Conservation (phyloP, 768 basidiomycete genomes). For the Gelatoporia subvermispora region DNA sequence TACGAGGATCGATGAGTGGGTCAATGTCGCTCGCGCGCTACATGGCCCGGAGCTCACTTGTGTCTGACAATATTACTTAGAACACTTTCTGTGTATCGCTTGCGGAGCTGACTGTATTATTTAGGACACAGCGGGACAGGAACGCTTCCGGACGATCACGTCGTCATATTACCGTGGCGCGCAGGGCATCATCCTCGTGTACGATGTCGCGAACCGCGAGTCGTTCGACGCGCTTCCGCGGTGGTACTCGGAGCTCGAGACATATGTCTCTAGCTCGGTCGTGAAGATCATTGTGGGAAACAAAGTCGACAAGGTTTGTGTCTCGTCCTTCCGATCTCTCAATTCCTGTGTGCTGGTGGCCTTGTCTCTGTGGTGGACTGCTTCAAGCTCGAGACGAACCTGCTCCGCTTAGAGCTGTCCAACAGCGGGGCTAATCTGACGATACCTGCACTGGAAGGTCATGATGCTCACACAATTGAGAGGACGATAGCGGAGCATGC, state of each 20-base stretch:
- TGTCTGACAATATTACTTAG: too few relatives aligned
- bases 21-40: too few relatives aligned
- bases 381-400: background rate
- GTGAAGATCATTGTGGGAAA: conserved; percentile 94
- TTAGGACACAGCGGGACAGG: conserved; percentile 96
- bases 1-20: too few relatives aligned
- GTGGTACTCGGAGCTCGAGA: conserved; percentile 92
- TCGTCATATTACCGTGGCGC: conserved; percentile 92
- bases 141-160: conserved; percentile 93
- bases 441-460: too few relatives aligned
- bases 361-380: background rate
- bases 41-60: too few relatives aligned
- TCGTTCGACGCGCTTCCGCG: conserved; percentile 92
- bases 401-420: background rate
- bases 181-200: conserved; percentile 84
- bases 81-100: too few relatives aligned
- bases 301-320: conserved; percentile 83
- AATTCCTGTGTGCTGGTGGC: background rate
- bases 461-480: too few relatives aligned
- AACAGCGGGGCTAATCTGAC: too few relatives aligned
- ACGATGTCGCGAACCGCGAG: conserved; percentile 90
- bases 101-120: too few relatives aligned
- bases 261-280: conserved; percentile 80
- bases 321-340: background rate
- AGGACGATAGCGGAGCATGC: too few relatives aligned